Conservation (phyloP, 2,329 filamentous ascomycete species). For the Huntiella abstrusa region DNA sequence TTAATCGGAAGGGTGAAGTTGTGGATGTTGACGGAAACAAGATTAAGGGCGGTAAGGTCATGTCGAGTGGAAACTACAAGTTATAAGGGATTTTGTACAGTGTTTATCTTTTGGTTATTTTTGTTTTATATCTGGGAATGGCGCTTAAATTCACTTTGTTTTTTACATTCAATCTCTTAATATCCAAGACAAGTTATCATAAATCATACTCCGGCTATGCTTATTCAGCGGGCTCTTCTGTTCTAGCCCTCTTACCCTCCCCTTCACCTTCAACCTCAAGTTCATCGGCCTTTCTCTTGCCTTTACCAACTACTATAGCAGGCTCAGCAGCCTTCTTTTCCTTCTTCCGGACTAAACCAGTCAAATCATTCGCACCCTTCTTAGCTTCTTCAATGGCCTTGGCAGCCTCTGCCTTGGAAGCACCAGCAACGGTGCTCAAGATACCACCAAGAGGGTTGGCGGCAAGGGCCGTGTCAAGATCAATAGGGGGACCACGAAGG, state of each 20-base stretch:
- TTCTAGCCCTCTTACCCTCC: slow-evolving; percentile 15
- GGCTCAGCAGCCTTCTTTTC: slow-evolving; percentile 14
- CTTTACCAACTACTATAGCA: slow-evolving; percentile 12
- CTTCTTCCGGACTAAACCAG: slow-evolving; percentile 54
- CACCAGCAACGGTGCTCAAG: slow-evolving; percentile 43
- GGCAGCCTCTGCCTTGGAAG: slow-evolving; percentile 39
- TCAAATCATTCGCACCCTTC: slow-evolving; percentile 54
- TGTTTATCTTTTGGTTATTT: slow-evolving; percentile 1
- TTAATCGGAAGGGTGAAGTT: slow-evolving; percentile 75
- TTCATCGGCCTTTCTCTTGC: slow-evolving; percentile 35
- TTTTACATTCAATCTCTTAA: background rate
- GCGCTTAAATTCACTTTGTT: slow-evolving; percentile 6
- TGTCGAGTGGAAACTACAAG: slow-evolving; percentile 41
- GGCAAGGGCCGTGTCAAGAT: slow-evolving; percentile 35
- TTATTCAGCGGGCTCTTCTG: slow-evolving; percentile 15
- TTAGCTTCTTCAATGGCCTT: slow-evolving; percentile 53
- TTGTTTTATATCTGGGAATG: slow-evolving; percentile 4
- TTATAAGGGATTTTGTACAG: slow-evolving; percentile 21
- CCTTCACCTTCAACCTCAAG: slow-evolving; percentile 18
- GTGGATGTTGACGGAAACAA: slow-evolving; percentile 70
- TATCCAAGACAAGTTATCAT: no score
- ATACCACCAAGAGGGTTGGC: slow-evolving; percentile 34
- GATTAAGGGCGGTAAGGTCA: slow-evolving; percentile 33
- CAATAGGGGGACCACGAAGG: slow-evolving; percentile 42
- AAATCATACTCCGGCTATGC: background rate